These are phyloP conservation scores for Sanguinoderma infundibulare DNA, from an alignment of 1,284 basidiomycete genomes.

Conservation along the genomic window DNA sequence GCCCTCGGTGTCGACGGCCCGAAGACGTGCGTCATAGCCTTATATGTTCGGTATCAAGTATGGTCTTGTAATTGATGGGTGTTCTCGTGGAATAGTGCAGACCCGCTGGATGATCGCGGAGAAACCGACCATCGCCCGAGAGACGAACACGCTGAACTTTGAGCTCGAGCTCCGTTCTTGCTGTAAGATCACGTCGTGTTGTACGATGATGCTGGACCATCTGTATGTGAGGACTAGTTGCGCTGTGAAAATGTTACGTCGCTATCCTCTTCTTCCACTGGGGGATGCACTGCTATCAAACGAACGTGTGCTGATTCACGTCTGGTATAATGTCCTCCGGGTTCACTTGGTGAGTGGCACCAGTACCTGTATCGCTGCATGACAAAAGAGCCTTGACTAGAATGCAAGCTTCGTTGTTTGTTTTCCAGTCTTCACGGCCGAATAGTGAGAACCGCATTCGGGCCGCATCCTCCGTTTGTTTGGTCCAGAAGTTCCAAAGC, in stretches of 20 bases:
- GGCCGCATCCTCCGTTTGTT: too few relatives aligned
- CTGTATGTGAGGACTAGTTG: background rate
- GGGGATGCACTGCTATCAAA: too few relatives aligned
- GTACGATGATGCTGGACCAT: background rate
- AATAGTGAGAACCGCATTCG: too few relatives aligned
- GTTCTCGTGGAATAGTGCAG: conserved; percentile 2
- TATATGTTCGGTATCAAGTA: background rate
- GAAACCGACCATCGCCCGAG: conserved; percentile 17
- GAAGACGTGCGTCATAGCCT: conserved; percentile 26
- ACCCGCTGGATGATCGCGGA: conserved; percentile 44
- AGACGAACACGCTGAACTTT: background rate
- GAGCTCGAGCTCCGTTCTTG: background rate
- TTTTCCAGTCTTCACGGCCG: too few relatives aligned
- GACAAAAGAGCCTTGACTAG: too few relatives aligned
- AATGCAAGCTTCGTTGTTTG: too few relatives aligned
- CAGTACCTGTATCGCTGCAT: too few relatives aligned
- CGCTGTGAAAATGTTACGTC: background rate
- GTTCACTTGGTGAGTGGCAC: too few relatives aligned
- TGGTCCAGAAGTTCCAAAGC: too few relatives aligned
- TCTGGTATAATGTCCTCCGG: too few relatives aligned
- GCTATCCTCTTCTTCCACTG: too few relatives aligned
- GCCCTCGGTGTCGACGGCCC: conserved; percentile 85
- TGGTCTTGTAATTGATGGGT: background rate
- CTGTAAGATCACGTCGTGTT: background rate
- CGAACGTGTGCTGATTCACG: too few relatives aligned